A percentile compares a stretch with the other conserved stretches of the same genome.
These are phyloP conservation scores for Conidiobolus incongruus DNA, from an alignment of 371 early-diverging fungal genomes.

Conservation along the genomic window DNA sequence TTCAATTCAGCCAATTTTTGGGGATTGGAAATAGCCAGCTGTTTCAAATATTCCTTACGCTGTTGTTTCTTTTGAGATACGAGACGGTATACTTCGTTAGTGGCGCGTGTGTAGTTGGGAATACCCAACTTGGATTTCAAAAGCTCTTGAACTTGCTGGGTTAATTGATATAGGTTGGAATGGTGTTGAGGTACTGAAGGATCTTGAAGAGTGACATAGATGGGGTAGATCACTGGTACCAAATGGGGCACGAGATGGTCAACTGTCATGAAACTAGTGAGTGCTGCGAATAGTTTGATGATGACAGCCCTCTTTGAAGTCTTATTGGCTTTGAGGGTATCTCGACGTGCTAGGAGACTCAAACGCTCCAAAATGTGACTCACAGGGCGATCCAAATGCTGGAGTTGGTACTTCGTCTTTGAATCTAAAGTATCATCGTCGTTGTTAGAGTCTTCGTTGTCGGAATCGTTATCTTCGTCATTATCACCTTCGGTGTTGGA, in stretches of 20 bases:
- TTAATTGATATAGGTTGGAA: background rate
- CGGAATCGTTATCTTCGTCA: slow-evolving; percentile 10
- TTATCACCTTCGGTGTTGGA: slow-evolving; percentile 11
- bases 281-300: slow-evolving; percentile 83
- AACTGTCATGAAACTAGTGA: slow-evolving; percentile 32
- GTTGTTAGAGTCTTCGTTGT: slow-evolving; percentile 8
- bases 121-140: no score
- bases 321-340: slow-evolving; percentile 17
- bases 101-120: background rate
- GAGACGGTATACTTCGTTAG: slow-evolving; percentile 5
- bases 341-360: slow-evolving; percentile 35
- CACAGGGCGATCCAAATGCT: slow-evolving; percentile 12
- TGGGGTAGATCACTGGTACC: slow-evolving; percentile 41
- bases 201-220: slow-evolving; percentile 62
- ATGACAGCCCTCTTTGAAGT: slow-evolving; percentile 32
- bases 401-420: no score
- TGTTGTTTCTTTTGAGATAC: no score
- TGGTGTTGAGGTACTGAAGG: slow-evolving; percentile 33
- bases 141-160: background rate
- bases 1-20: no score
- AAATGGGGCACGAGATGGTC: slow-evolving; percentile 34
- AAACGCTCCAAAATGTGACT: slow-evolving; percentile 36
- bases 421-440: no score
- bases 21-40: no score
- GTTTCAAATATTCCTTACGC: no score